Evolutionary conservation across 1,139 yeast species (phyloP).

Genomic region (Pichia sp.): DNA sequence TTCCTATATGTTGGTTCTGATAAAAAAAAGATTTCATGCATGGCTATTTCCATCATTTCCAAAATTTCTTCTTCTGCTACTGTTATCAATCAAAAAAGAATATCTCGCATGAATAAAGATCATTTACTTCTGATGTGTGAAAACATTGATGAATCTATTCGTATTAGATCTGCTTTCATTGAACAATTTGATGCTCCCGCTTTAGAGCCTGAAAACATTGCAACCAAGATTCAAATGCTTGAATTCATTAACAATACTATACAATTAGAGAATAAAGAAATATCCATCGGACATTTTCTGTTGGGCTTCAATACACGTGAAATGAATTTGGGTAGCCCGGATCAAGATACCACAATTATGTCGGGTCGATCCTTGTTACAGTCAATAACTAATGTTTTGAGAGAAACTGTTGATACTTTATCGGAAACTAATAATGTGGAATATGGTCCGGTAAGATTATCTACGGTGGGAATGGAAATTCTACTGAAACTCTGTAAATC

Average conservation of each 20-base stretch:
- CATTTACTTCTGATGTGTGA: constrained; percentile 66
- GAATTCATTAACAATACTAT: constrained; percentile 50
- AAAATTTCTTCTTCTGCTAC: constrained; percentile 32
- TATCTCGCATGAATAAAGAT: constrained; percentile 35
- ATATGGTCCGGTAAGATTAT: constrained; percentile 47
- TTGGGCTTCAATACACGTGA: constrained; percentile 52
- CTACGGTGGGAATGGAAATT: constrained; percentile 52
- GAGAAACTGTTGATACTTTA: constrained; percentile 31
- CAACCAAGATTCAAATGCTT: constrained; percentile 49
- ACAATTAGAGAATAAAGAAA: constrained; percentile 25
- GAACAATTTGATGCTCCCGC: constrained; percentile 53
- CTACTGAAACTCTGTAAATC: constrained; percentile 51
- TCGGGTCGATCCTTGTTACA: constrained; percentile 49
- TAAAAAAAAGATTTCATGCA: constrained; percentile 39
- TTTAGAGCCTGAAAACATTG: constrained; percentile 29
- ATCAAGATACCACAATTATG: constrained; percentile 34
- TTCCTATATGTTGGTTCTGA: constrained; percentile 62
- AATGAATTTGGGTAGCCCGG: constrained; percentile 14
- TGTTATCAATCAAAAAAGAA: constrained; percentile 33
- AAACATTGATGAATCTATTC: constrained; percentile 61
- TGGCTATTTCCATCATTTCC: constrained; percentile 44
- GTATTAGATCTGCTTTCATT: constrained; percentile 67
- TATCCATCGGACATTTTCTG: constrained; percentile 63
- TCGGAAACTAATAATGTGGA: constrained; percentile 31
- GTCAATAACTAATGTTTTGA: constrained; percentile 42